Base-by-base conservation (phyloP, 2,329 filamentous ascomycete genomes). In the Neonectria punicea region DNA sequence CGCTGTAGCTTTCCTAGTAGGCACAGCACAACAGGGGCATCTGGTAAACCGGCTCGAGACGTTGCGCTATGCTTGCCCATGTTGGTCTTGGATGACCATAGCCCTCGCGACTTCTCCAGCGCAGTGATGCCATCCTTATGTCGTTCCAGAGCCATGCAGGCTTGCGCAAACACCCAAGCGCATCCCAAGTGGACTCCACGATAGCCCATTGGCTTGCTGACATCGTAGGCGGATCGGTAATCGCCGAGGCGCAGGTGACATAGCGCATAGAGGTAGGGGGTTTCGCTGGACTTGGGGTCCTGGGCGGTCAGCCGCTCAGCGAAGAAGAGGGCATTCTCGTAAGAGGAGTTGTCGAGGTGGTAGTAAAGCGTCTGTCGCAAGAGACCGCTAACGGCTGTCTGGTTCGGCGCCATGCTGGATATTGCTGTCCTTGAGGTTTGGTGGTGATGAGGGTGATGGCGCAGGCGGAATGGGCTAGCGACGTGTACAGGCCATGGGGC, bases 321-420 rank as follows among this genome's bases (percentile, higher is more conserved):
- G 67, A 97, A 93, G 82, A 99, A 99, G 46, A 97, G 89, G 61
- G 96, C 96, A 77, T 97, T 98, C 61, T 94, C 90, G 76, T 92
- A 86, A 41, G 94, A 89, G 75, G 94, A 91, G 77, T 97, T 97
- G 84, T 99, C 96, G 78, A 99, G 89, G 73, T 91, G 88, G 76
- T 91, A 90, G 74, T 90, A 81, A 61, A 91, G 82, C 63, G 86
- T 80, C 78, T 90, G 88, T 74, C 86, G 84, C 63, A 91, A 74
- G 67, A 88, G 81, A 74, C 82, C 80, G 54, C 83, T 83, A 47
- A 87, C 81, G 68, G 83, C 82, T 55, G 82, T 80, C 69, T 78
- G 82, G 61, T 83, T 84, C 41, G 86, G 86, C 63, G 85, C 85
- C 87, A 89, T 89, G 60, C 62, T 76, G 66, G 69, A 63, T 67